These are phyloP conservation scores for Lachnellula occidentalis DNA, from an alignment of 2,329 filamentous ascomycete genomes.

Conservation along the genomic window DNA sequence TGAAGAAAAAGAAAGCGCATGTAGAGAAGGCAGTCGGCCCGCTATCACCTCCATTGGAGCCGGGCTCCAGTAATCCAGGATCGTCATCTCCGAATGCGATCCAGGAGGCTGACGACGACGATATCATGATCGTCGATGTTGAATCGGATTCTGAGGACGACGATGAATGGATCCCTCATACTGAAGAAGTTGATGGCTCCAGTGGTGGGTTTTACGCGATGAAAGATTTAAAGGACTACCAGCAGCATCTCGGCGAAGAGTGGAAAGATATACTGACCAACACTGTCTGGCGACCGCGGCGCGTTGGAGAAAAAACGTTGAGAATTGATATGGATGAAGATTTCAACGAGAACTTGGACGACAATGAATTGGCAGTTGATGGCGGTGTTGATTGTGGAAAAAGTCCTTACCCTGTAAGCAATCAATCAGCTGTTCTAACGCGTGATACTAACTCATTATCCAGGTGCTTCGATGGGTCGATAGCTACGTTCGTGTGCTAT, in stretches of 20 bases:
- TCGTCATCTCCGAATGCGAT: neutral
- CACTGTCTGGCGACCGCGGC: constrained; percentile 26
- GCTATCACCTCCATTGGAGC: neutral
- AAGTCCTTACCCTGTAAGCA: constrained; percentile 25
- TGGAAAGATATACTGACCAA: constrained; percentile 21
- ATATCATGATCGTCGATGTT: neutral
- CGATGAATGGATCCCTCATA: neutral
- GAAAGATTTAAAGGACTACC: constrained; percentile 9
- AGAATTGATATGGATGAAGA: constrained; percentile 20
- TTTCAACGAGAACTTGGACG: constrained; percentile 5
- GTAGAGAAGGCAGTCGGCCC: neutral
- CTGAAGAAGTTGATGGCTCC: constrained; percentile 6
- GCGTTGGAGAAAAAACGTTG: constrained; percentile 18
- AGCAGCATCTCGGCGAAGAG: neutral
- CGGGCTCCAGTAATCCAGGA: too few relatives aligned
- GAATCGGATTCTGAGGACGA: neutral
- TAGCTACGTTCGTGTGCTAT: constrained; percentile 12
- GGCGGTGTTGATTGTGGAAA: constrained; percentile 28
- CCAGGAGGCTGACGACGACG: neutral
- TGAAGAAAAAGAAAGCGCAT: neutral
- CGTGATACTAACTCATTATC: neutral
- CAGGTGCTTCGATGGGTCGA: constrained; percentile 16
- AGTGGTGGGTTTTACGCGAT: constrained; percentile 21
- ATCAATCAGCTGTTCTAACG: neutral
- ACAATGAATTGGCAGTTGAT: constrained; percentile 16